Conservation (phyloP, 2,329 filamentous ascomycete species). For the Phyllosticta paracitricarpa region DNA sequence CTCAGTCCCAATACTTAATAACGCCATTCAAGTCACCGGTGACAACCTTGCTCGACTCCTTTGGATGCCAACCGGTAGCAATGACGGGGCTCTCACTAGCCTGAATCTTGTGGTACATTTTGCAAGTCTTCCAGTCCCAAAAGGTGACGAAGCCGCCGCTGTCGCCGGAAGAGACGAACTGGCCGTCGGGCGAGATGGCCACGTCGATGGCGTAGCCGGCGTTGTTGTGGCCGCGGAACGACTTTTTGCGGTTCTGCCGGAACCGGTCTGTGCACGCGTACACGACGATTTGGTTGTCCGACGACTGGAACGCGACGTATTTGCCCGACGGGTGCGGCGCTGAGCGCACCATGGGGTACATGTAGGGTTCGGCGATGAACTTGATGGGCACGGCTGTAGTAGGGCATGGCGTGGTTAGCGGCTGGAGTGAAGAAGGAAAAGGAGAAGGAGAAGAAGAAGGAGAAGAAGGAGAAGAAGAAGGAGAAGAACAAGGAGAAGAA, state of each 20-base stretch:
- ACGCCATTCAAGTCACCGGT: conserved; percentile 83
- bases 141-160: conserved; percentile 84
- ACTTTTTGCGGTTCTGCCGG: conserved; percentile 94
- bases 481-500: too few species aligned
- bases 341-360: conserved; percentile 90
- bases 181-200: conserved; percentile 78
- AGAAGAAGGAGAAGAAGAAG: too few species aligned
- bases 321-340: conserved; percentile 80
- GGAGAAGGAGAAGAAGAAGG: too few species aligned
- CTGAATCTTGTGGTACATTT: conserved; percentile 95
- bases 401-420: conserved; percentile 37
- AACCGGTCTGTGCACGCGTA: conserved; percentile 94
- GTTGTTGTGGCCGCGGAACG: conserved; percentile 90
- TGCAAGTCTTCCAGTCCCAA: conserved; percentile 99
- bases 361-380: conserved; percentile 93
- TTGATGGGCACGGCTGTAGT: conserved; percentile 79
- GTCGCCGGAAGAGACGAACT: conserved; percentile 82
- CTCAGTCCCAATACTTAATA: conserved; percentile 85
- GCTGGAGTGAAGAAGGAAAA: not conserved
- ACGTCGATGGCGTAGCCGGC: conserved; percentile 89
- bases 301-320: conserved; percentile 86
- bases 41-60: conserved; percentile 88
- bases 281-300: conserved; percentile 93
- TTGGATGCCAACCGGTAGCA: conserved; percentile 92
- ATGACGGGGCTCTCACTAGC: conserved; percentile 74